phyloP scores from a whole-genome alignment of 345 rosid genomes.

The Garcia nutans region DNA sequence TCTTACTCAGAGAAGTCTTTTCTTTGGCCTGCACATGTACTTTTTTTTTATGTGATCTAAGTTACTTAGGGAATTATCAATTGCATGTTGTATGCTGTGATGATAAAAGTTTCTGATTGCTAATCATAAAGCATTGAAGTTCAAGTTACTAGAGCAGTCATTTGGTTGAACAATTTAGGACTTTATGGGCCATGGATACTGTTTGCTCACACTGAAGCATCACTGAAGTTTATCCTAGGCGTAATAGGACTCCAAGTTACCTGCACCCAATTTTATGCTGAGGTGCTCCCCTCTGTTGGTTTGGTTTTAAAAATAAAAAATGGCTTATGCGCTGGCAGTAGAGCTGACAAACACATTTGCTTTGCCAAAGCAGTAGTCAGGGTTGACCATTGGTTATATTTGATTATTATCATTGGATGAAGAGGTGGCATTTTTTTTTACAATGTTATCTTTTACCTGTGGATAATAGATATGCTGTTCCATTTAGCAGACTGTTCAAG shows the following conservation, averaged over 20 bases:
- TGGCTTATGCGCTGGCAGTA: not conserved
- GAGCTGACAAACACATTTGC: not conserved
- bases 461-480: not conserved
- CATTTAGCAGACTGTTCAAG: not conserved
- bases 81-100: not conserved
- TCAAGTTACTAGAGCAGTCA: not conserved
- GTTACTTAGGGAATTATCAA: not conserved
- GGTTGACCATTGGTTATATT: not conserved
- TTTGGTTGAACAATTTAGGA: not conserved
- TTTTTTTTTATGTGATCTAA: not conserved
- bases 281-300: not conserved
- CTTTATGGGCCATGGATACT: not conserved
- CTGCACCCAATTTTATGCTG: not conserved
- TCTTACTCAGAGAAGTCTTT: not conserved
- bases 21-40: not conserved
- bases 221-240: not conserved
- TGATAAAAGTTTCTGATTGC: not conserved
- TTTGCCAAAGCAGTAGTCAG: not conserved
- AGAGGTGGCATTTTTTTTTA: not conserved
- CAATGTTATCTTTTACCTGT: not conserved
- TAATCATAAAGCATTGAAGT: not conserved
- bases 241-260: not conserved
- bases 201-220: not conserved
- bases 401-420: not conserved
- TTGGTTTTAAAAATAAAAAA: not conserved